phyloP scores from a whole-genome alignment of 345 rosid species.

The Firmiana major region DNA sequence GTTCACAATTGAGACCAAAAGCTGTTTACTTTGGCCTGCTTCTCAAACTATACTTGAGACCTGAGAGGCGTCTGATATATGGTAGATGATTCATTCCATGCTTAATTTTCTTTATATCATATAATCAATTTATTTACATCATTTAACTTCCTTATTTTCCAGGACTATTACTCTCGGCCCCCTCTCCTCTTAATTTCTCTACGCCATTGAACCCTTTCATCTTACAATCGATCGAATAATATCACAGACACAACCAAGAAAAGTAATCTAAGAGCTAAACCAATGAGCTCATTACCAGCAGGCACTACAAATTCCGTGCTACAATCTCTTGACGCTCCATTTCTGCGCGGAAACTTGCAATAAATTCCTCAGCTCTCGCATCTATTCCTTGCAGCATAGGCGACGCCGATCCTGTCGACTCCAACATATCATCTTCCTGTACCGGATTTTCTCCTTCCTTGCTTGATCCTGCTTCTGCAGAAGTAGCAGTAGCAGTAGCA shows the following conservation, averaged over 20 bases:
- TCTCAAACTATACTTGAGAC: no score
- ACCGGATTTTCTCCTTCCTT: slow-evolving; percentile 16
- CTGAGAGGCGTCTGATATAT: no score
- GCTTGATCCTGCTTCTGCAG: slow-evolving; percentile 25
- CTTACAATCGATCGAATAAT: background rate
- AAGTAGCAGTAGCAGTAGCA: background rate
- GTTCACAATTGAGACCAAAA: no score
- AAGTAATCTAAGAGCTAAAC: background rate
- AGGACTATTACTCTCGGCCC: background rate
- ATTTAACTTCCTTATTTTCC: background rate
- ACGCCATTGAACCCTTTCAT: no score
- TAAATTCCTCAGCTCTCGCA: slow-evolving; percentile 75
- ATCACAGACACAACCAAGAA: background rate
- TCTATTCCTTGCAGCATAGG: slow-evolving; percentile 57
- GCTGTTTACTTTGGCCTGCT: no score
- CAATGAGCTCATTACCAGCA: no score
- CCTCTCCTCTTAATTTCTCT: no score
- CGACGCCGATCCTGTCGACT: slow-evolving; percentile 38
- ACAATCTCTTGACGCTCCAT: slow-evolving; percentile 47
- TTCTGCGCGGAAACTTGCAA: slow-evolving; percentile 49
- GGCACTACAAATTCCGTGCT: slow-evolving; percentile 32
- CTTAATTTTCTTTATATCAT: background rate
- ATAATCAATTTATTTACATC: background rate
- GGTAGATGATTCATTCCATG: no score
- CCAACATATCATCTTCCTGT: slow-evolving; percentile 44